A percentile compares a stretch with the other conserved stretches of the same genome.
Evolutionary conservation across 2,329 filamentous ascomycete species (phyloP).

Genomic region (Pseudogymnoascus sp.): DNA sequence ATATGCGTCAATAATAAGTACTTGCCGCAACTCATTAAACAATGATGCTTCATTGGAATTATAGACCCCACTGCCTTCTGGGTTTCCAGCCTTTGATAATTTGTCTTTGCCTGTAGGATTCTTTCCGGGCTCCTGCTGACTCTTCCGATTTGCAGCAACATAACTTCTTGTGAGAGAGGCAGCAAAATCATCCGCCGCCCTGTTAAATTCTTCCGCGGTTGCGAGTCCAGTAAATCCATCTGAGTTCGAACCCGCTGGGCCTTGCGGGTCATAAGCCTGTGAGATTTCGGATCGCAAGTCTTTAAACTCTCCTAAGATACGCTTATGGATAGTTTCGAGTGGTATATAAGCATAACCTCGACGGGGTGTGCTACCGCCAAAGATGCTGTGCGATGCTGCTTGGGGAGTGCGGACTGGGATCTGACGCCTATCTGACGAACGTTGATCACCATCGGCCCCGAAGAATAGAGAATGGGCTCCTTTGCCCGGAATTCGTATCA

Average conservation of each 20-base stretch:
- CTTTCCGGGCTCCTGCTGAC: slow-evolving; percentile 7
- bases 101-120: background rate
- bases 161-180: slow-evolving; percentile 14
- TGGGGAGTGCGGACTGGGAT: background rate
- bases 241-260: background rate
- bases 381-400: background rate
- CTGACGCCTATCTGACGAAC: background rate
- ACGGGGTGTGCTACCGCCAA: background rate
- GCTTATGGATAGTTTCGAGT: background rate
- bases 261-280: background rate
- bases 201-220: slow-evolving; percentile 7
- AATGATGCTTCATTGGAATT: background rate
- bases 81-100: slow-evolving; percentile 1
- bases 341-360: background rate
- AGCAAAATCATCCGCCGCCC: slow-evolving; percentile 16
- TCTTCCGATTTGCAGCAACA: slow-evolving; percentile 11
- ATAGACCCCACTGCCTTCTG: slow-evolving; percentile 13
- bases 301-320: background rate
- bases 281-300: background rate
- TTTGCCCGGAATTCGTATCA: background rate
- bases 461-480: background rate
- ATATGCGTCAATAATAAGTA: slow-evolving; percentile 35
- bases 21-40: background rate
- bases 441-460: background rate
- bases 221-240: slow-evolving; percentile 6